Evolutionary conservation across 495 filamentous ascomycete genomes (phyloP).

Genomic region (Terfezia claveryi): DNA sequence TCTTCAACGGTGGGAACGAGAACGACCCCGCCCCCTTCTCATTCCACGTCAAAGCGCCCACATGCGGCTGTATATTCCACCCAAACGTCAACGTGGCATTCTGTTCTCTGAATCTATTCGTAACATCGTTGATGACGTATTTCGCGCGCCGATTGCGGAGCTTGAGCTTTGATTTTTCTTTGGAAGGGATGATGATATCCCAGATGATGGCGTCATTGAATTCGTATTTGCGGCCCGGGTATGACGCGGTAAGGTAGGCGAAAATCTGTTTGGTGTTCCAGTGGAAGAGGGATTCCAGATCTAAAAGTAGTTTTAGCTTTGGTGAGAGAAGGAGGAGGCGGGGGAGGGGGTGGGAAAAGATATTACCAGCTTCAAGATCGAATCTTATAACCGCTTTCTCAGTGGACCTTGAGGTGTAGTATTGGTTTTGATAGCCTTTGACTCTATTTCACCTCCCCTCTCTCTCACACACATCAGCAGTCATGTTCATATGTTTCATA

Average conservation of each 20-base stretch:
- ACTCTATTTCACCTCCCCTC: conserved; percentile 28
- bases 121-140: conserved; percentile 81
- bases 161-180: conserved; percentile 36
- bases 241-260: conserved; percentile 76
- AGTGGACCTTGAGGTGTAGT: conserved; percentile 71
- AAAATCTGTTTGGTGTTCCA: conserved; percentile 99
- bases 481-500: too few relatives aligned
- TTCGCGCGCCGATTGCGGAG: conserved; percentile 68
- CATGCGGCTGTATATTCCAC: conserved; percentile 97
- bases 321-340: background rate
- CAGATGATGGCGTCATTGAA: conserved; percentile 74
- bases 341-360: background rate
- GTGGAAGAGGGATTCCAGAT: conserved; percentile 79
- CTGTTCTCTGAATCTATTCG: conserved; percentile 44
- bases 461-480: background rate
- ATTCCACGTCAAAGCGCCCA: conserved; percentile 61
- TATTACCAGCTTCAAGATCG: conserved; percentile 55
- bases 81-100: conserved; percentile 61
- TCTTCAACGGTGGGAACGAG: background rate
- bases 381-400: conserved; percentile 90
- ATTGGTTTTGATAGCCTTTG: conserved; percentile 62
- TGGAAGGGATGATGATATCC: conserved; percentile 69
- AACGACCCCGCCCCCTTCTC: background rate
- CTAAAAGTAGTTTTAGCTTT: conserved; percentile 22
- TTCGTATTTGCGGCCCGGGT: conserved; percentile 32